Conservation (phyloP, 257 asterid genomes). For the Plantago major region DNA sequence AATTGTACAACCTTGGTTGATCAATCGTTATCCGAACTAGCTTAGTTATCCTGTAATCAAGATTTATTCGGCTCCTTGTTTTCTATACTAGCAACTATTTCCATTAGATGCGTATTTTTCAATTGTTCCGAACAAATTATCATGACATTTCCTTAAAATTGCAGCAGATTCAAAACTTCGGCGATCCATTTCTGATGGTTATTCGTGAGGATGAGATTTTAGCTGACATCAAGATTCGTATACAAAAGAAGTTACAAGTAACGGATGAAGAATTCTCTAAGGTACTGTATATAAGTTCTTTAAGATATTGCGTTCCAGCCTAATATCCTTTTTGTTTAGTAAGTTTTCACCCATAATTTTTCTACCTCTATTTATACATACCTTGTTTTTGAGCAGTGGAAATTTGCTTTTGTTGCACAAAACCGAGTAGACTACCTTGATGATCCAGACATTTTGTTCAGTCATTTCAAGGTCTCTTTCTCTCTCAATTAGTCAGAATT, state of each 20-base stretch:
- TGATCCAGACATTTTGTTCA: constrained; percentile 44
- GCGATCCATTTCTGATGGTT: constrained; percentile 52
- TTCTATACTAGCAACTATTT: too few species aligned
- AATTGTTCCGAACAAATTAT: not conserved
- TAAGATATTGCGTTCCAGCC: not conserved
- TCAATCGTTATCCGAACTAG: too few species aligned
- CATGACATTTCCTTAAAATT: constrained; percentile 12
- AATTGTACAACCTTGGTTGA: too few species aligned
- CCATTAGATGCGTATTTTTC: not conserved
- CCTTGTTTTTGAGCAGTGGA: constrained; percentile 45
- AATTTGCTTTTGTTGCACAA: constrained; percentile 47
- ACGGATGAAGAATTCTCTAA: constrained; percentile 54
- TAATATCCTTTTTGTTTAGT: too few species aligned
- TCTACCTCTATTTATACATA: constrained; percentile 12
- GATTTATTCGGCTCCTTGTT: too few species aligned
- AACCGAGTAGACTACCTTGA: constrained; percentile 51
- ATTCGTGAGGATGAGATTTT: constrained; percentile 45
- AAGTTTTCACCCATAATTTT: not conserved
- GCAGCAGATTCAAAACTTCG: constrained; percentile 53
- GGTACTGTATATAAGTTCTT: constrained; percentile 19
- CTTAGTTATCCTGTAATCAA: too few species aligned
- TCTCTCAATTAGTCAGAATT: not conserved
- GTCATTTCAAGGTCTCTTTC: constrained; percentile 47
- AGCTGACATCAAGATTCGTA: constrained; percentile 39
- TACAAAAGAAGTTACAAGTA: constrained; percentile 49